Evolutionary conservation across 2,329 filamentous ascomycete species (phyloP), one percentile per base, ranked within the genome.

Genomic region (Aspergillus japonicus): DNA sequence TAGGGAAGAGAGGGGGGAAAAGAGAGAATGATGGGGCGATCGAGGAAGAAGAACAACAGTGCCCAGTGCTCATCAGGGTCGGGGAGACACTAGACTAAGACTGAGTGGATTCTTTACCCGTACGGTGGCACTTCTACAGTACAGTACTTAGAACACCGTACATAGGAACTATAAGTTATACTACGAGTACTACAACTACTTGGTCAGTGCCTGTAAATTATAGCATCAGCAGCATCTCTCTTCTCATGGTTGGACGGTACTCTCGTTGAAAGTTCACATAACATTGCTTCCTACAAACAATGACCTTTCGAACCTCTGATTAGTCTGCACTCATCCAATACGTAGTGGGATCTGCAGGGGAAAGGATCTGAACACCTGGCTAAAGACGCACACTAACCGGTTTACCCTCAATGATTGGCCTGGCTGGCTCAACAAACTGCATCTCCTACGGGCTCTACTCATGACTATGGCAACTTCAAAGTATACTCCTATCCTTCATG

Each of bases 21-120:
- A 39, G 51, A 19, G 50, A 48, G 54, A 55, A 39, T 47, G 52
- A 54, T 58, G 52, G 44, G 42, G 53, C 26, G 53, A 23, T 55
- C 42, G 53, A 55, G 23, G 21, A 44, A 54, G 53, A 48, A 23
- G 23, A 31, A 29, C 35, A 54, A 54, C 16, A 54, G 39, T 29
- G 26, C 26, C 26, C 26, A 29, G 26, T 29, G 26, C 26, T 8
- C 26, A 29, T 8, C 26, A 29, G 26, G 26, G 26, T 29, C 26
- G 26, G 26, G 26, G 26, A 29, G 8, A 29, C 26, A 29, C 26
- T 29, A 29, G 8, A 29, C 26, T 29, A 29, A 29, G 26, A 29
- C 26, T 29, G 26, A 29, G 53, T 53, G 51, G 51, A 23, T 44
- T 39, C 51, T 14, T 53, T 53, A 42, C 35, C 51, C 51, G 16